phyloP scores from a whole-genome alignment of 192 early-diverging fungal species.

The Coemansia sp. region DNA sequence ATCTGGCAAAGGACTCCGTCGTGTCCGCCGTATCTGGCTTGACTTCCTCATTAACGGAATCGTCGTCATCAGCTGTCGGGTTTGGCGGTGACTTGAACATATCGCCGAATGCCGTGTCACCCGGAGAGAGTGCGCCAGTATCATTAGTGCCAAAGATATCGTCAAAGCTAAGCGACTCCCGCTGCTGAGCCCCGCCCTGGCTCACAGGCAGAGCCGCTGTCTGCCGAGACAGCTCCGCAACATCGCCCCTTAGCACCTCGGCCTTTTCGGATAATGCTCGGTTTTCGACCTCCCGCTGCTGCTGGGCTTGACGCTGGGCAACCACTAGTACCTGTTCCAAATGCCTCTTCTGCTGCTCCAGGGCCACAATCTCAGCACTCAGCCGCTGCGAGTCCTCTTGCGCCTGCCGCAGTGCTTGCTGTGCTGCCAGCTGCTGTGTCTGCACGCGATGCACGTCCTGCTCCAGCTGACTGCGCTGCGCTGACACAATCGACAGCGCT shows the following conservation, averaged over 20 bases:
- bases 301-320: constrained; percentile 28
- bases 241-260: constrained; percentile 11
- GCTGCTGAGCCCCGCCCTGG: constrained; percentile 1
- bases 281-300: constrained; percentile 23
- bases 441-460: constrained; percentile 46
- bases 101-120: constrained; percentile 16
- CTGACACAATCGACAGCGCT: constrained; percentile 31
- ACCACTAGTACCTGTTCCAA: constrained; percentile 21
- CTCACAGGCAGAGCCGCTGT: background rate
- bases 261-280: constrained; percentile 8
- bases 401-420: constrained; percentile 36
- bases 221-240: constrained; percentile 19
- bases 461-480: constrained; percentile 43
- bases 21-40: background rate
- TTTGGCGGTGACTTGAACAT: constrained; percentile 12
- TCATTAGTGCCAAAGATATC: constrained; percentile 49
- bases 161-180: constrained; percentile 47
- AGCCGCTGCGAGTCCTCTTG: constrained; percentile 48
- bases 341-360: constrained; percentile 38
- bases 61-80: background rate
- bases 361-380: constrained; percentile 22
- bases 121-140: constrained; percentile 15
- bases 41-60: background rate
- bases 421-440: constrained; percentile 38
- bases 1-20: constrained; percentile 16